These are phyloP conservation scores for Colletotrichum agaves DNA, from an alignment of 2,329 filamentous ascomycete species.

Conservation along the genomic window DNA sequence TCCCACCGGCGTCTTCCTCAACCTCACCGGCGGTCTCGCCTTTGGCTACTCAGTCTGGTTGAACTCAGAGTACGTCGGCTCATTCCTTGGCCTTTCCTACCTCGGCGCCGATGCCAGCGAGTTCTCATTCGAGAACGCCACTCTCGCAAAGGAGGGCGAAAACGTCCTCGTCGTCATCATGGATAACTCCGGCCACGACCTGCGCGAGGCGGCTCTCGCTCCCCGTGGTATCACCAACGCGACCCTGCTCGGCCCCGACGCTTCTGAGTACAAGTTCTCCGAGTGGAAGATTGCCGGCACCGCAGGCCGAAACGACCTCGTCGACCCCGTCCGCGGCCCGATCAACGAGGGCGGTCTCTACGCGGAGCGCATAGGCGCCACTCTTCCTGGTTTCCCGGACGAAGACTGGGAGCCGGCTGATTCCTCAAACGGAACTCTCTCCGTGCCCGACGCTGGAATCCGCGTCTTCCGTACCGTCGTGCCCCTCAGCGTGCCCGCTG, in stretches of 20 bases:
- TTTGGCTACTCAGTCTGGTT: conserved; percentile 69
- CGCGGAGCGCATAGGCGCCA: conserved; percentile 68
- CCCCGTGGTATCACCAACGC: conserved; percentile 64
- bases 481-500: conserved; percentile 60
- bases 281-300: conserved; percentile 69
- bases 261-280: conserved; percentile 52
- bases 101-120: conserved; percentile 49
- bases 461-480: conserved; percentile 65
- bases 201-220: conserved; percentile 58
- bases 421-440: conserved; percentile 48
- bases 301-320: conserved; percentile 60
- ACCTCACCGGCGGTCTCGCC: conserved; percentile 63
- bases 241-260: conserved; percentile 54
- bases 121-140: conserved; percentile 62
- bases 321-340: conserved; percentile 66
- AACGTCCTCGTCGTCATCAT: conserved; percentile 67
- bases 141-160: conserved; percentile 49
- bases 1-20: conserved; percentile 58
- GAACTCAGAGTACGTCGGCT: conserved; percentile 66
- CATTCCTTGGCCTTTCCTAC: conserved; percentile 61
- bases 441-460: conserved; percentile 61
- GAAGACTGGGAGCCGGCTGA: conserved; percentile 51
- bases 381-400: conserved; percentile 66
- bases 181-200: conserved; percentile 70
- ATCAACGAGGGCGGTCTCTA: conserved; percentile 69